phyloP scores from a whole-genome alignment of 2,329 filamentous ascomycete genomes.

The Cytospora leucostoma region DNA sequence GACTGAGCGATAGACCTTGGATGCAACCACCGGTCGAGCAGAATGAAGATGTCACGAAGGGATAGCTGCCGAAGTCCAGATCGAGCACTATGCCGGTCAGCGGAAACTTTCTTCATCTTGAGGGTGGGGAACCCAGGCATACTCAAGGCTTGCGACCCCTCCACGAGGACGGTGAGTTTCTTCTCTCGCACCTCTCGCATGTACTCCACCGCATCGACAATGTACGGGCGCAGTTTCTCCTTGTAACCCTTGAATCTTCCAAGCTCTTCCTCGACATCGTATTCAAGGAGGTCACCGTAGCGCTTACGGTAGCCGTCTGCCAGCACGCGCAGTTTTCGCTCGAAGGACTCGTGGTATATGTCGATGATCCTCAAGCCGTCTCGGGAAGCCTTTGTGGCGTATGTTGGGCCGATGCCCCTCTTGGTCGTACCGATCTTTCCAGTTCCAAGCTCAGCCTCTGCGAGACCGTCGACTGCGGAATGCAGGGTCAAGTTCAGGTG shows the following conservation, averaged over 20 bases:
- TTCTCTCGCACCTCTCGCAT: constrained; percentile 57
- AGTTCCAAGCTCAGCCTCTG: constrained; percentile 53
- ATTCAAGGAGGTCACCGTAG: constrained; percentile 65
- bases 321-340: constrained; percentile 63
- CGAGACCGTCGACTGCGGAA: constrained; percentile 65
- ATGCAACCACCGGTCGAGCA: constrained; percentile 60
- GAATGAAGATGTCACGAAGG: constrained; percentile 59
- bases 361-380: constrained; percentile 68
- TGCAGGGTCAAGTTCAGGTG: constrained; percentile 67
- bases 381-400: constrained; percentile 40
- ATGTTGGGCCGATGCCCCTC: constrained; percentile 36
- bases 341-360: constrained; percentile 69
- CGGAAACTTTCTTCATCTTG: too few species aligned
- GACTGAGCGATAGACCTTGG: constrained; percentile 58
- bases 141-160: constrained; percentile 61
- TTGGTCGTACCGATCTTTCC: constrained; percentile 48
- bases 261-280: constrained; percentile 72
- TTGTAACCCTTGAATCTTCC: constrained; percentile 60
- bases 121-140: too few species aligned
- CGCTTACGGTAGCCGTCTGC: constrained; percentile 66
- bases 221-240: constrained; percentile 57
- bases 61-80: constrained; percentile 62
- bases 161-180: constrained; percentile 58
- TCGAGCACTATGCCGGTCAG: constrained; percentile 48
- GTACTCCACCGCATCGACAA: constrained; percentile 67